Base-by-base conservation (phyloP, 352 stramenopile genomes). In the Globisporangium orthogonon region DNA sequence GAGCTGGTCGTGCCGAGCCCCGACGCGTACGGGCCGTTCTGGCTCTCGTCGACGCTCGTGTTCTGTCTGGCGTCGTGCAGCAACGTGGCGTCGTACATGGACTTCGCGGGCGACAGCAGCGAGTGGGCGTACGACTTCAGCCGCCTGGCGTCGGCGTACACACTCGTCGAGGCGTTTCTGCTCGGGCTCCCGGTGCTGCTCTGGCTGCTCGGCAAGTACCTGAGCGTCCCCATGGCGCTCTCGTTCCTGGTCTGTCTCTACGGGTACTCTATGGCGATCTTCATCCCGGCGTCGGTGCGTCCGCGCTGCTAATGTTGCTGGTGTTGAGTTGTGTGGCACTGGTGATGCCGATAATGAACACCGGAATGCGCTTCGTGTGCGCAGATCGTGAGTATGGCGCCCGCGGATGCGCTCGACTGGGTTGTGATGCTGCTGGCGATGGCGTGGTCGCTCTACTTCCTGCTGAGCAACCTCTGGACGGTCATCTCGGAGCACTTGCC, bases 111-210 rank as follows among this genome's bases (percentile, higher is more conserved):
- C 29, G 70, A 89, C 56, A 66, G 56, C 23, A 71, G 69, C 43
- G 67, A 86, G 50, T 94, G 85, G 85, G 63, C 73, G 33, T 94
- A 94, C 60, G 85, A 94, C 59, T 94, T 94, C 50, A 91, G 78
- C 50, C 77, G 74, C 13, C 65, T 94, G 30, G 83, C 77, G 15
- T 89, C 85, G 5, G 80, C 85, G 37, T 89, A 78, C 56, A 93
- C 85, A 33, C 56, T 94, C 10, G 81, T 94, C 29, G 78, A 87
- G 48, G 79, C 81, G 31, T 94, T 91, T 35, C 66, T 91, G 23
- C 39, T 94, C 9, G 83, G 77, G 2, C 54, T 94, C 17, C 85
- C 85, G 18, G 66, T 89, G 43, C 49, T 91, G 6, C 70, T 93
- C n/a, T 94, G 85, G 85, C 56, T 86, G 13, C 67, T 83, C 37